These are phyloP conservation scores for Filobasidium uniguttulatum DNA, from an alignment of 1,284 basidiomycete genomes.

Conservation along the genomic window DNA sequence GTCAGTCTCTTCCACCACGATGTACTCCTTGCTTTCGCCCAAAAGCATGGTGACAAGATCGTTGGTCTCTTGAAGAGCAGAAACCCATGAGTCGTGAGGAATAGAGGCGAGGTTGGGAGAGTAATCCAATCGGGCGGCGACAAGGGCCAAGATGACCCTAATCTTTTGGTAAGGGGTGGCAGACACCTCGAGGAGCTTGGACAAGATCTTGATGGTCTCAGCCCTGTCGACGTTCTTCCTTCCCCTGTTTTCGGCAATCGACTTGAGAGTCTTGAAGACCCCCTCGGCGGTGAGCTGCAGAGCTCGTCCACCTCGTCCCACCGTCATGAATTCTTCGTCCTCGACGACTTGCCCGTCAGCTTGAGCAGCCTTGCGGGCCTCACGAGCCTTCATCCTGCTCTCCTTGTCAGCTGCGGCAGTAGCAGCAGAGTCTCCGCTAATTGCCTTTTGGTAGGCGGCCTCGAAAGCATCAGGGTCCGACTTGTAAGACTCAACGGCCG, in stretches of 20 bases:
- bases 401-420: constrained; percentile 41
- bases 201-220: constrained; percentile 84
- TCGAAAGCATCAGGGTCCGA: constrained; percentile 86
- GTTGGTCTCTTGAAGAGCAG: constrained; percentile 78
- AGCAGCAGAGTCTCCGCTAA: constrained; percentile 38
- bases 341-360: constrained; percentile 26
- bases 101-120: constrained; percentile 50
- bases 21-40: constrained; percentile 47
- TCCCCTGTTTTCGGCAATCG: constrained; percentile 86
- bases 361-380: constrained; percentile 24
- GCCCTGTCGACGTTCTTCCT: constrained; percentile 97
- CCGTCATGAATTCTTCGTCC: constrained; percentile 68
- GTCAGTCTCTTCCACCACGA: constrained; percentile 64
- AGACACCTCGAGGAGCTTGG: constrained; percentile 75
- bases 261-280: constrained; percentile 84
- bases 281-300: constrained; percentile 74
- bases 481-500: constrained; percentile 63
- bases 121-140: constrained; percentile 94
- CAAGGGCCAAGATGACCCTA: constrained; percentile 80
- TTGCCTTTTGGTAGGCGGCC: constrained; percentile 52
- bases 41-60: constrained; percentile 67
- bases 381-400: constrained; percentile 13
- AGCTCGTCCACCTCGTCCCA: constrained; percentile 77
- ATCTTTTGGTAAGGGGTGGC: constrained; percentile 80
- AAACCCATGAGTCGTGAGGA: constrained; percentile 82